Conservation (phyloP, 306 rosid species). For the Cyamopsis tetragonoloba region DNA sequence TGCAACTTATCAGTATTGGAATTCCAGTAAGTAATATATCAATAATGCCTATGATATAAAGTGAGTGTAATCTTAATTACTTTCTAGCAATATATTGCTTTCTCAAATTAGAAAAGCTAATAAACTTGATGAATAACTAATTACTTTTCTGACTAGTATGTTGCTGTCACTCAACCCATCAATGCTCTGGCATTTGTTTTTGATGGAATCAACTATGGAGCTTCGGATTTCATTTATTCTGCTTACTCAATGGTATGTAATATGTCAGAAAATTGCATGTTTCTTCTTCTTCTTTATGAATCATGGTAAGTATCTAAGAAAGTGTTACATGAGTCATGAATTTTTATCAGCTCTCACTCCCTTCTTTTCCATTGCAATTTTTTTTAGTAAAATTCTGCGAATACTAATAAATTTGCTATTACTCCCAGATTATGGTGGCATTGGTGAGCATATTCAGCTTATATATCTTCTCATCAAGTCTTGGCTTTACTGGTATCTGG, state of each 20-base stretch:
- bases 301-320: background rate
- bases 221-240: constrained; percentile 79
- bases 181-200: constrained; percentile 84
- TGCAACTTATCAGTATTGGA: constrained; percentile 54
- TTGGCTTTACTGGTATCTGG: constrained; percentile 84
- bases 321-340: background rate
- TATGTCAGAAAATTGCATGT: background rate
- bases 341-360: background rate
- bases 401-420: constrained; percentile 3
- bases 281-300: background rate
- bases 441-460: constrained; percentile 57
- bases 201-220: constrained; percentile 85
- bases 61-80: background rate
- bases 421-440: constrained; percentile 72
- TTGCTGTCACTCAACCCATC: constrained; percentile 87
- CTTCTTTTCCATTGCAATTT: background rate
- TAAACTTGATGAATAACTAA: constrained; percentile 24
- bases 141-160: constrained; percentile 63
- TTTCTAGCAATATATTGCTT: background rate
- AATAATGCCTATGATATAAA: background rate
- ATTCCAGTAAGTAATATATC: constrained; percentile 75
- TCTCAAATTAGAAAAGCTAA: background rate
- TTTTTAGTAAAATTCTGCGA: background rate
- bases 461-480: constrained; percentile 49
- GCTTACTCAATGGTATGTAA: constrained; percentile 87